Base-by-base conservation (phyloP, 1,139 yeast species). In the Yamadazyma pseudoaaseri region DNA sequence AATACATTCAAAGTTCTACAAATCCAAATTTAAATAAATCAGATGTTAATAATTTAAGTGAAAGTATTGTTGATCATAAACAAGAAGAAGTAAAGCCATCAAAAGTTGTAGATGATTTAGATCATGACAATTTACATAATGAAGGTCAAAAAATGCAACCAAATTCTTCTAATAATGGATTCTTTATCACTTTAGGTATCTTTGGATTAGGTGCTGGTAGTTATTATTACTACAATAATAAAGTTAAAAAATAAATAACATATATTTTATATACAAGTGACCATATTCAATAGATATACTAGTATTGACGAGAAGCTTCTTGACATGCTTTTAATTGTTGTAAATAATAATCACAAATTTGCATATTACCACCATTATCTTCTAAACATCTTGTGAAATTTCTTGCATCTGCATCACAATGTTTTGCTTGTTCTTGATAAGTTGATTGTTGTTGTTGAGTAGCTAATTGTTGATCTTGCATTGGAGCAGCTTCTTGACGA, bases 291-390 rank as follows among this genome's bases (percentile, higher is more conserved):
- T 12, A n/a, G 27, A 17, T 16, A 27, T 18, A 26, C 6, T 26
- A 15, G 20, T 85, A 87, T 52, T 80, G 85, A 49, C 82, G 77
- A 40, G 96, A 73, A 51, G 97, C 96, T 63, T 86, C 92, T 70
- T 92, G 97, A 66, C 98, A 92, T 16, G 97, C 94, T 73, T 86
- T 90, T 62, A 92, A 80, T 70, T 90, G 97, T 69, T 90, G 97
- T 66, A 92, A 76, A 68, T 92, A 92, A 78, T 77, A 92, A 58
- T 89, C 97, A 70, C 98, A 92, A 50, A 85, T 81, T 70, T 89
- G 96, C 89, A 87, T 86, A 76, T 92, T 89, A 49, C 97, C 97
- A 50, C 75, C 73, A 66, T 92, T 87, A 53, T 87, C 96, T 56
- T 83, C 92, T 57, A 92, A 73, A 73, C 98, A 92, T 72, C 86